Conservation (phyloP, 805 yeast genomes). For the Ogataea henricii region DNA sequence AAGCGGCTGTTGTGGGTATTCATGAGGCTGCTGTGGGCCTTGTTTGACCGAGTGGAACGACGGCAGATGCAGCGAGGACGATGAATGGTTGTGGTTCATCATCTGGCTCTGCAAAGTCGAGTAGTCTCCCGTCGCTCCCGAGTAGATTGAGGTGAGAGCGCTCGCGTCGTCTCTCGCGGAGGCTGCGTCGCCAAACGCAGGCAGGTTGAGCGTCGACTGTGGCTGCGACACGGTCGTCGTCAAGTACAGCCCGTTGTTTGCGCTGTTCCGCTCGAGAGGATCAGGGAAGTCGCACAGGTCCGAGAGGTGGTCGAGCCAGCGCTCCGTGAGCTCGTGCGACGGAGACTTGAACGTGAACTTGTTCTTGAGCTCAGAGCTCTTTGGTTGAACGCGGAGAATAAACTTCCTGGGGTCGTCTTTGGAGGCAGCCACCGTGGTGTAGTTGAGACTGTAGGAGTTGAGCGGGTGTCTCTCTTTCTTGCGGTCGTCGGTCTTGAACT, state of each 20-base stretch:
- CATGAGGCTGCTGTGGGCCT: not conserved
- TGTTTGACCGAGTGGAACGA: constrained; percentile 28
- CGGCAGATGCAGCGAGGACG: constrained; percentile 29
- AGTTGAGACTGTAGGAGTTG: constrained; percentile 42
- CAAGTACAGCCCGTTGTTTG: constrained; percentile 34
- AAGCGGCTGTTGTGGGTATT: not conserved
- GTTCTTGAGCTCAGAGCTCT: constrained; percentile 27
- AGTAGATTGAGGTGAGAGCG: constrained; percentile 9
- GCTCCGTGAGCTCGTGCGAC: constrained; percentile 43
- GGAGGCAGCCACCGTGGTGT: constrained; percentile 34
- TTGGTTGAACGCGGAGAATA: constrained; percentile 38
- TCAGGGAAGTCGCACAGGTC: constrained; percentile 51
- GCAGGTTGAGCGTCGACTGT: constrained; percentile 12
- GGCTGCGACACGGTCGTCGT: constrained; percentile 11
- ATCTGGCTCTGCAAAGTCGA: constrained; percentile 10
- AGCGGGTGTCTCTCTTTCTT: constrained; percentile 53
- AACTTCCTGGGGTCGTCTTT: constrained; percentile 41
- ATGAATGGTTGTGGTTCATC: constrained; percentile 15
- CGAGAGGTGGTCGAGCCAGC: constrained; percentile 58
- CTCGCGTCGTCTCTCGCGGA: constrained; percentile 18
- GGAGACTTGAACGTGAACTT: constrained; percentile 46
- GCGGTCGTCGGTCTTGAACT: constrained; percentile 59
- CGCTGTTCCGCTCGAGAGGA: constrained; percentile 51
- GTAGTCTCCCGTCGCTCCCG: not conserved
- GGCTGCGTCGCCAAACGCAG: constrained; percentile 7